Conservation (phyloP, 2,329 filamentous ascomycete genomes). For the Fusarium tuaranense region DNA sequence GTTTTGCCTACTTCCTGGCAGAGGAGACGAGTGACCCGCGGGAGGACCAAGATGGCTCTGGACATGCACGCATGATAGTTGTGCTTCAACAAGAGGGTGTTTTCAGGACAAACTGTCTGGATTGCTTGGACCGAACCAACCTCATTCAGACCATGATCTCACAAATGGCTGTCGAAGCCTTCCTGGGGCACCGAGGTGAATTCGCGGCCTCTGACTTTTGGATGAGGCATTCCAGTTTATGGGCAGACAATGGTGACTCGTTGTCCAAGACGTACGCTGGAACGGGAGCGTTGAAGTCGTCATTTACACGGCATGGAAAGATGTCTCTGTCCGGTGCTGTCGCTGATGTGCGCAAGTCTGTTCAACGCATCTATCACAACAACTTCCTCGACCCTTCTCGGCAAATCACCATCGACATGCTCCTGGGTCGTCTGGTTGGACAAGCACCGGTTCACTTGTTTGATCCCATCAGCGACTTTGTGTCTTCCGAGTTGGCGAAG, state of each 20-base stretch:
- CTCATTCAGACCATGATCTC: constrained; percentile 96
- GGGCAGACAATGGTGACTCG: constrained; percentile 97
- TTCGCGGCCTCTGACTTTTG: constrained; percentile 84
- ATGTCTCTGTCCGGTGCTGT: constrained; percentile 95
- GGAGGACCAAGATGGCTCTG: constrained; percentile 53
- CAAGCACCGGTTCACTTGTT: constrained; percentile 87
- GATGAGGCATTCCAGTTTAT: constrained; percentile 90
- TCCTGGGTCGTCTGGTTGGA: constrained; percentile 86
- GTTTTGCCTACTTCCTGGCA: constrained; percentile 92
- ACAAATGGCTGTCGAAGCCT: constrained; percentile 89
- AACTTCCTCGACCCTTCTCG: constrained; percentile 95
- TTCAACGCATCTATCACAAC: constrained; percentile 94
- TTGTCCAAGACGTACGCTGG: constrained; percentile 96
- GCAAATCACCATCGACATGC: constrained; percentile 94
- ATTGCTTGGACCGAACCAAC: constrained; percentile 96
- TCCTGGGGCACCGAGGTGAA: constrained; percentile 79
- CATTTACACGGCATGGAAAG: constrained; percentile 93
- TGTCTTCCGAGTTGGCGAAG: constrained; percentile 79
- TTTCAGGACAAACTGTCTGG: constrained; percentile 95
- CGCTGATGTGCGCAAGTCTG: constrained; percentile 95
- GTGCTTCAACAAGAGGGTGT: constrained; percentile 94
- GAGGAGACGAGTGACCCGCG: constrained; percentile 73
- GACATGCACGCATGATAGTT: constrained; percentile 66
- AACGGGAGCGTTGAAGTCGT: constrained; percentile 94
- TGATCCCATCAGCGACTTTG: constrained; percentile 94